Percentiles rank a stretch among this genome's conserved stretches.
Evolutionary conservation across 768 basidiomycete species (phyloP).

Genomic region (Omphalotus guepiniiformis): DNA sequence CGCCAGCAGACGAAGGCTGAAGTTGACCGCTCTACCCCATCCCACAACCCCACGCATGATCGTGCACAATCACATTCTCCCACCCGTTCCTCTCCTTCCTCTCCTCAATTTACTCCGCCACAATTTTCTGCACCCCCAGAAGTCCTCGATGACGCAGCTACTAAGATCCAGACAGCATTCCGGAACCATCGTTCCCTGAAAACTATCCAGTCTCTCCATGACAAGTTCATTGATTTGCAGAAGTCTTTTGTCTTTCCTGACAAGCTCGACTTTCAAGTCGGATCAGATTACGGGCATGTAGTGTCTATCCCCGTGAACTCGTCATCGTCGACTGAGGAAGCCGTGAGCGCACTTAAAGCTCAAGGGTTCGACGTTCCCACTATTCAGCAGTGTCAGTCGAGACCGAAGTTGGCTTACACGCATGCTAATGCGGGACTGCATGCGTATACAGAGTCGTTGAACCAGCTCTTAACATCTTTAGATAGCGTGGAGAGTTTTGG

Average conservation of each 20-base stretch:
- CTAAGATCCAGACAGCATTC: constrained; percentile 43
- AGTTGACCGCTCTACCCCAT: too few species aligned
- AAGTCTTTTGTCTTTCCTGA: constrained; percentile 39
- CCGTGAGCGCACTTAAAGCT: not conserved
- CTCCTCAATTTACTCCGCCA: not conserved
- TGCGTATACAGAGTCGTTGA: constrained; percentile 57
- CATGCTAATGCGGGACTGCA: constrained; percentile 56
- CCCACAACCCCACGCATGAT: too few species aligned
- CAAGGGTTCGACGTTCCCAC: constrained; percentile 13
- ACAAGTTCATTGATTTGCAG: constrained; percentile 41
- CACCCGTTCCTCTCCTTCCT: not conserved
- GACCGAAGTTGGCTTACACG: constrained; percentile 55
- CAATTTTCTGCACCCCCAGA: constrained; percentile 16
- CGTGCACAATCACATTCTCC: not conserved
- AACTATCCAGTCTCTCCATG: constrained; percentile 34
- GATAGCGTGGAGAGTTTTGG: constrained; percentile 69
- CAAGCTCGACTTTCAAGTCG: constrained; percentile 40
- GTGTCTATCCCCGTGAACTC: constrained; percentile 24
- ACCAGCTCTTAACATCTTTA: constrained; percentile 58
- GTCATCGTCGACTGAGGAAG: constrained; percentile 19
- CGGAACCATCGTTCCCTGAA: constrained; percentile 39
- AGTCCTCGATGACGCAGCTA: constrained; percentile 36
- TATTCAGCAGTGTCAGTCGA: constrained; percentile 14
- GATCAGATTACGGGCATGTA: constrained; percentile 3
- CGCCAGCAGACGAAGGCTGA: too few species aligned